Base-by-base conservation (phyloP, 2,329 filamentous ascomycete genomes). In the Diaporthe citrichinensis region DNA sequence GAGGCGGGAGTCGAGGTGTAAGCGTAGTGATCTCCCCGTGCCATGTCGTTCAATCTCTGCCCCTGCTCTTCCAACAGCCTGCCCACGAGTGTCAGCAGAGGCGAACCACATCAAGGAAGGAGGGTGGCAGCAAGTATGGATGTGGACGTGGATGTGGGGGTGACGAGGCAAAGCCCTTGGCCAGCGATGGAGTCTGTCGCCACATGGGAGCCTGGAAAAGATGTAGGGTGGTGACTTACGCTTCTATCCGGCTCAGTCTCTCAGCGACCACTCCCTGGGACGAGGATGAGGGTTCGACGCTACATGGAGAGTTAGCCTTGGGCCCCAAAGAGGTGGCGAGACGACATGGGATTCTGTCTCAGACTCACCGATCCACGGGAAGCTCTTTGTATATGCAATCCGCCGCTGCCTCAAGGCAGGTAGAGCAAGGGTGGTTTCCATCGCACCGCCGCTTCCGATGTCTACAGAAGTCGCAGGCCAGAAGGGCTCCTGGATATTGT, bases 391-490 rank as follows among this genome's bases (percentile, higher is more conserved):
- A 85, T 10, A 82, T 81, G 69, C 84, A 85, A 74, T 84, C 82
- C 55, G 84, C 84, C 39, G 82, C 83, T 34, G 83, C 84, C 57
- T 85, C 84, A 55, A 78, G 78, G 75, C 84, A 85, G 3, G 84
- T 85, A 59, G 83, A 83, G 74, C 84, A 85, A 10, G 84, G 84
- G 53, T 79, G 81, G 73, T 84, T 82, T 49, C 84, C 84, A 73
- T 85, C 83, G 77, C 84, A 85, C 73, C 83, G 79, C 72, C 83
- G 80, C 77, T 85, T 85, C 41, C 84, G 80, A 74, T 84, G 81
- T 59, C 84, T 74, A 78, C 84, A 85, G 75, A 85, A 85, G 77
- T 86, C 84, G 78, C 84, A 86, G 72, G 84, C 84, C 76, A 86
- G 79, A 34, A 84, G 80, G 59, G 83, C 84, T 39, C 84, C 84